A percentile compares a stretch with the other conserved stretches of the same genome.
These are phyloP conservation scores for Pythium plurisporium DNA, from an alignment of 352 stramenopile genomes.

Conservation along the genomic window DNA sequence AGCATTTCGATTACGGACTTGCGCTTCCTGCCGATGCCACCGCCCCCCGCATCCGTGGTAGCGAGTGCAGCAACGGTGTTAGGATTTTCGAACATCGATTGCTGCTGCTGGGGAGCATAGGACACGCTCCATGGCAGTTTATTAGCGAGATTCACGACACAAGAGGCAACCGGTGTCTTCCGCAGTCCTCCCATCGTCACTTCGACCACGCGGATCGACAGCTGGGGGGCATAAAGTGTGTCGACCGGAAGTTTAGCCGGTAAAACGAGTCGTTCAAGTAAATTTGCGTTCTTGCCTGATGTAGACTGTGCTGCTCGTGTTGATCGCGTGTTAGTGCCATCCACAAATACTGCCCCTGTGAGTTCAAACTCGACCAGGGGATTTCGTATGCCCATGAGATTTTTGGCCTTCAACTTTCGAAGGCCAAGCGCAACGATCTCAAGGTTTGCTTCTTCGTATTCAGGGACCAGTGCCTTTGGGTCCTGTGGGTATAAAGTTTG, in stretches of 20 bases:
- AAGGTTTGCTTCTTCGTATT: constrained; percentile 49
- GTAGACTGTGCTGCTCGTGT: constrained; percentile 25
- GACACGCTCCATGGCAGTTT: constrained; percentile 71
- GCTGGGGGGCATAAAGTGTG: constrained; percentile 51
- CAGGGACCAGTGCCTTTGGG: constrained; percentile 28
- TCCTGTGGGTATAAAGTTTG: constrained; percentile 26
- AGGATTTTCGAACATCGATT: constrained; percentile 46
- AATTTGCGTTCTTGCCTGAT: constrained; percentile 64
- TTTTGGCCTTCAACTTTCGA: constrained; percentile 55
- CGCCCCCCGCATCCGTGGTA: not conserved
- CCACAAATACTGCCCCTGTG: constrained; percentile 41
- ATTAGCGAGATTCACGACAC: constrained; percentile 43
- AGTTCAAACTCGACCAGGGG: constrained; percentile 71
- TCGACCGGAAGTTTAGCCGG: constrained; percentile 53
- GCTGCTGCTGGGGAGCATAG: constrained; percentile 28
- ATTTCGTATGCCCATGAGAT: constrained; percentile 46
- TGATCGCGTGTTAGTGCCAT: constrained; percentile 37
- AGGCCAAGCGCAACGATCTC: constrained; percentile 71
- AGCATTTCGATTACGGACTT: constrained; percentile 6
- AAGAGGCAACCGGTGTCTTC: constrained; percentile 48
- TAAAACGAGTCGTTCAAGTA: constrained; percentile 55
- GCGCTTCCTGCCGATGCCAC: not conserved
- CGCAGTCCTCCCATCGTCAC: constrained; percentile 48
- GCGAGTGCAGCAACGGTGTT: not conserved
- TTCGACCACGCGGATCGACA: constrained; percentile 60